Conservation (phyloP, 768 basidiomycete genomes). For the Mycena indigotica region DNA sequence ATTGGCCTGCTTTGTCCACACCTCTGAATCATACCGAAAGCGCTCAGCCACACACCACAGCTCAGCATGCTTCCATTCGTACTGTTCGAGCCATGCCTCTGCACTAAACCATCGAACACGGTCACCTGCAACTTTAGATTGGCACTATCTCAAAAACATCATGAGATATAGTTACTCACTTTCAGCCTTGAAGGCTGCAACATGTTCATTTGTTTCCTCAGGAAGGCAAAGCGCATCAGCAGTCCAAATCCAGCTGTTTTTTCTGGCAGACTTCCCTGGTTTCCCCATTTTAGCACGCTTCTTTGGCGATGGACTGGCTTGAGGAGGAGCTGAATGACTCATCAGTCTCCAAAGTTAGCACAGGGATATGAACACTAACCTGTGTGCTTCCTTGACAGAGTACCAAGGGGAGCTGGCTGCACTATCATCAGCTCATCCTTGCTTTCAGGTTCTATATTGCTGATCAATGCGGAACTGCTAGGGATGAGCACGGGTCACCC, state of each 20-base stretch:
- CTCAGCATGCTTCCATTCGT: neutral
- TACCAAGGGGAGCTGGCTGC: no score
- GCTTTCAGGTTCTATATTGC: no score
- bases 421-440: no score
- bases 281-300: neutral
- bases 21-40: neutral
- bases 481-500: no score
- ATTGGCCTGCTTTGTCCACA: neutral
- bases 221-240: neutral
- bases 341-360: no score
- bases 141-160: neutral
- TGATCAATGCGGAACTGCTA: no score
- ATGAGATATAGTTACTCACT: neutral
- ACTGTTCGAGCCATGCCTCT: neutral
- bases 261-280: neutral
- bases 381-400: neutral
- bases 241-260: neutral
- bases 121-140: neutral
- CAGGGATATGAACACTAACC: neutral
- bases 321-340: neutral
- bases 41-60: neutral
- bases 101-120: neutral
- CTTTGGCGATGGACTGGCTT: neutral
- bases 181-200: neutral
- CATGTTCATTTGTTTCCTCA: neutral